phyloP scores from a whole-genome alignment of 2,329 filamentous ascomycete species.

The Cryoendolithus antarcticus region DNA sequence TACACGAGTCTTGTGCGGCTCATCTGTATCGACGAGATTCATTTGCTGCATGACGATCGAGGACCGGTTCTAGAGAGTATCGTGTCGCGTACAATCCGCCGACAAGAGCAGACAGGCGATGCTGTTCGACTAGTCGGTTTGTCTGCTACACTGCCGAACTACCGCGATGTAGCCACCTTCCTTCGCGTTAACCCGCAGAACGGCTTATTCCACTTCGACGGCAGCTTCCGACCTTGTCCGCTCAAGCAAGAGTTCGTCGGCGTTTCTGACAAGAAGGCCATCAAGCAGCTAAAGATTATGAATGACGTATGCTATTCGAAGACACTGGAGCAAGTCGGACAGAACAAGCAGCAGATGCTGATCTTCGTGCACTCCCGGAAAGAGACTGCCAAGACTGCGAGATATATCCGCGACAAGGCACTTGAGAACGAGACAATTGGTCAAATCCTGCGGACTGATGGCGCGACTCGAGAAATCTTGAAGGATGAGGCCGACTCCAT shows the following conservation, averaged over 20 bases:
- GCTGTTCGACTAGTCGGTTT: slow-evolving; percentile 83
- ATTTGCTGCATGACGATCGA: slow-evolving; percentile 92
- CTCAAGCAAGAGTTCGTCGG: slow-evolving; percentile 95
- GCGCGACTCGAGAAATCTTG: slow-evolving; percentile 78
- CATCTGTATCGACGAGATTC: slow-evolving; percentile 95
- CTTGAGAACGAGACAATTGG: slow-evolving; percentile 93
- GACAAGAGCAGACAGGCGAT: slow-evolving; percentile 86
- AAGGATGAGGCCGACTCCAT: slow-evolving; percentile 73
- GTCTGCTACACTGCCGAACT: slow-evolving; percentile 92
- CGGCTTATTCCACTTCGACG: slow-evolving; percentile 92
- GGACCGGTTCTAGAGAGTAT: slow-evolving; percentile 95
- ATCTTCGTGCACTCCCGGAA: slow-evolving; percentile 98
- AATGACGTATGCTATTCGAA: slow-evolving; percentile 98
- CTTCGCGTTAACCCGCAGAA: slow-evolving; percentile 75
- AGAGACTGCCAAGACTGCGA: slow-evolving; percentile 94
- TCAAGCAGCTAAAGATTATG: slow-evolving; percentile 98
- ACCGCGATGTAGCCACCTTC: slow-evolving; percentile 90
- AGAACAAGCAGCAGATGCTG: slow-evolving; percentile 91
- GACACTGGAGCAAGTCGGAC: slow-evolving; percentile 88
- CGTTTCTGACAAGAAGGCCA: slow-evolving; percentile 93
- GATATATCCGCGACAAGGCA: slow-evolving; percentile 91
- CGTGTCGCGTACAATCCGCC: slow-evolving; percentile 83
- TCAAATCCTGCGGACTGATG: slow-evolving; percentile 85
- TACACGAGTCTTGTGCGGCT: slow-evolving; percentile 98
- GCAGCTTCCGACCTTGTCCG: slow-evolving; percentile 84